Conservation (phyloP, 495 filamentous ascomycete genomes). For the Filosporella fistucella region DNA sequence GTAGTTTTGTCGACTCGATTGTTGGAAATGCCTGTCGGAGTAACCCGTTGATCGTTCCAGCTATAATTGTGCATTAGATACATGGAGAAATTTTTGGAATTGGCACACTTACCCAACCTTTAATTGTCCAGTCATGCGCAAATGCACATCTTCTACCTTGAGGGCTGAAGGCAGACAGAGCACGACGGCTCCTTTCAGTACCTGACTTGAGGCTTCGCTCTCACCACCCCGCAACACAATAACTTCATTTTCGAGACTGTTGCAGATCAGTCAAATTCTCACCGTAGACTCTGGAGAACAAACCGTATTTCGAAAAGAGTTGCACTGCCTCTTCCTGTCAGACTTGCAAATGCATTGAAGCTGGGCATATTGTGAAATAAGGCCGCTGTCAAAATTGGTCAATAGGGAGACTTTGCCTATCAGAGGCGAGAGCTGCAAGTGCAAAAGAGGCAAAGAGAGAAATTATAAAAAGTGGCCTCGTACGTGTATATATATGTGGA, state of each 20-base stretch:
- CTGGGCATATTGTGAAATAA: slow-evolving; percentile 44
- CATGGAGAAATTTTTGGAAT: neutral
- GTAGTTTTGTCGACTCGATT: slow-evolving; percentile 40
- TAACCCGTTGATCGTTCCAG: slow-evolving; percentile 45
- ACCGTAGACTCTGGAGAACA: slow-evolving; percentile 13
- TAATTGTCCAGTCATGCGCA: slow-evolving; percentile 67
- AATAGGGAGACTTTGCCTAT: too few species aligned
- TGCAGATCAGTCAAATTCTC: neutral
- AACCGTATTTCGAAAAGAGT: slow-evolving; percentile 53
- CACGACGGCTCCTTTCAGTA: slow-evolving; percentile 69
- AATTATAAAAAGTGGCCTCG: neutral
- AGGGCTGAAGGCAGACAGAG: slow-evolving; percentile 67
- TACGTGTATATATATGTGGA: neutral
- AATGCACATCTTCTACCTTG: slow-evolving; percentile 65
- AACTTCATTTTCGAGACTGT: slow-evolving; percentile 72
- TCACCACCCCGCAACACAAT: slow-evolving; percentile 73
- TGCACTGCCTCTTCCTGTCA: slow-evolving; percentile 34
- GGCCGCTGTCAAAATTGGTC: too few species aligned
- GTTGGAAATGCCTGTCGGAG: slow-evolving; percentile 42
- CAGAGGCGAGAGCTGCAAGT: neutral
- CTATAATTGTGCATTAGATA: slow-evolving; percentile 19
- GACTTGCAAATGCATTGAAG: slow-evolving; percentile 44
- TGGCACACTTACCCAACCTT: slow-evolving; percentile 55
- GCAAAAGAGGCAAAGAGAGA: too few species aligned
- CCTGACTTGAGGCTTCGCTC: slow-evolving; percentile 69